A percentile compares a stretch with the other conserved stretches of the same genome.
Conservation (phyloP, 768 basidiomycete genomes). For the Pulveroboletus sp. region DNA sequence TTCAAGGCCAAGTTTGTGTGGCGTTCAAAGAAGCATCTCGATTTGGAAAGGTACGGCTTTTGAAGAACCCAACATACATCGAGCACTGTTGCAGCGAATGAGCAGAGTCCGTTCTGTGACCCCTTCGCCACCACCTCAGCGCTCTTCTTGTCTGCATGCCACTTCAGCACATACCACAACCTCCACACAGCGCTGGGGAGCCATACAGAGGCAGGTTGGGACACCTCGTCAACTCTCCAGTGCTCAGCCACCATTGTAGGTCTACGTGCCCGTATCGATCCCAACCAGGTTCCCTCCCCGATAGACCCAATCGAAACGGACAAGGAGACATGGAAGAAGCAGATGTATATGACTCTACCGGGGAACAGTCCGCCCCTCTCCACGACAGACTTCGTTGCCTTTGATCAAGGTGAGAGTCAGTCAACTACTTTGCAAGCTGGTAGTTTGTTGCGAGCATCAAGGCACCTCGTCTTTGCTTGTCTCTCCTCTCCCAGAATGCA, state of each 20-base stretch:
- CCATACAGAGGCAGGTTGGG: constrained; percentile 37
- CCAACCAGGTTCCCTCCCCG: constrained; percentile 87
- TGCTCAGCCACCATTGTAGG: constrained; percentile 39
- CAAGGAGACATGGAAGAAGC: constrained; percentile 70
- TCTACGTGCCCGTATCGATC: constrained; percentile 78
- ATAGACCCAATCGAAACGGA: constrained; percentile 75
- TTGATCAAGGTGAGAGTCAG: constrained; percentile 72
- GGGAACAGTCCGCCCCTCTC: constrained; percentile 69
- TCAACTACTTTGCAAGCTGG: neutral
- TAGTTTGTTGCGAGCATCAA: neutral
- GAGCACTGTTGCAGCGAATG: constrained; percentile 2
- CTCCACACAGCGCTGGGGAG: constrained; percentile 56
- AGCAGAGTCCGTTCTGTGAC: neutral
- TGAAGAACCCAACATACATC: neutral
- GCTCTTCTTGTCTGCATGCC: constrained; percentile 11
- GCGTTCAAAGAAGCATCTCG: neutral
- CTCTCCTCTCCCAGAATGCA: neutral
- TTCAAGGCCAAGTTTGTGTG: too few relatives aligned
- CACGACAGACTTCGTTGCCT: constrained; percentile 82
- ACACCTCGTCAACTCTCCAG: neutral
- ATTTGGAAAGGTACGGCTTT: constrained; percentile 11
- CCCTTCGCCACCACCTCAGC: neutral
- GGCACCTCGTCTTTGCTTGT: neutral
- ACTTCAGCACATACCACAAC: constrained; percentile 45
- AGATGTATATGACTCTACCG: constrained; percentile 60